Evolutionary conservation across 331 rosid species (phyloP).

Genomic region (Malus hybrid): DNA sequence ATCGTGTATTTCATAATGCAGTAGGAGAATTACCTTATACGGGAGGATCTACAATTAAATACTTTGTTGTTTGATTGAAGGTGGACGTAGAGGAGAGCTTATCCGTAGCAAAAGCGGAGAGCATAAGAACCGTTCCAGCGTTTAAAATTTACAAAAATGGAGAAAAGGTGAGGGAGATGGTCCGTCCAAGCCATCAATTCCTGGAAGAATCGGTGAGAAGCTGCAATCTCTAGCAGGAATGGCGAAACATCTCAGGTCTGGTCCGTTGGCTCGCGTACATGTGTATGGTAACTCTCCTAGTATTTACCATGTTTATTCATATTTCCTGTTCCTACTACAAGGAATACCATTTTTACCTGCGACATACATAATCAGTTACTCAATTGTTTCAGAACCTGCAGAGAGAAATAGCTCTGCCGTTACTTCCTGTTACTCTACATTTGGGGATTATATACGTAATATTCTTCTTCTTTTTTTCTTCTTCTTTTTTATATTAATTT

Average conservation of each 20-base stretch:
- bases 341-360: conserved; percentile 43
- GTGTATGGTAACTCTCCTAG: conserved; percentile 26
- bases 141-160: conserved; percentile 84
- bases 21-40: background rate
- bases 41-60: background rate
- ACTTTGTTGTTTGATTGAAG: conserved; percentile 32
- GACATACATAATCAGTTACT: conserved; percentile 46
- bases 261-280: background rate
- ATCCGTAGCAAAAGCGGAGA: conserved; percentile 57
- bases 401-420: conserved; percentile 27
- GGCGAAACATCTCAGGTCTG: conserved; percentile 12
- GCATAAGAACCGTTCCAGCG: conserved; percentile 62
- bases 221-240: conserved; percentile 33
- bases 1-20: background rate
- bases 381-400: conserved; percentile 46
- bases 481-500: conserved; percentile 30
- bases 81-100: conserved; percentile 77
- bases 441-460: conserved; percentile 34
- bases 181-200: conserved; percentile 56
- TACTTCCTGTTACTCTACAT: conserved; percentile 19
- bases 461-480: conserved; percentile 10
- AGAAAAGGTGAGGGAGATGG: conserved; percentile 73
- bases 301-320: conserved; percentile 22
- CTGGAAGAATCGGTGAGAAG: conserved; percentile 73
- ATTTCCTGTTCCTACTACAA: conserved; percentile 14